Evolutionary conservation across 176 grass and related monocot species (phyloP), one percentile per base, ranked within the genome.

Genomic region (Paspalum notatum): DNA sequence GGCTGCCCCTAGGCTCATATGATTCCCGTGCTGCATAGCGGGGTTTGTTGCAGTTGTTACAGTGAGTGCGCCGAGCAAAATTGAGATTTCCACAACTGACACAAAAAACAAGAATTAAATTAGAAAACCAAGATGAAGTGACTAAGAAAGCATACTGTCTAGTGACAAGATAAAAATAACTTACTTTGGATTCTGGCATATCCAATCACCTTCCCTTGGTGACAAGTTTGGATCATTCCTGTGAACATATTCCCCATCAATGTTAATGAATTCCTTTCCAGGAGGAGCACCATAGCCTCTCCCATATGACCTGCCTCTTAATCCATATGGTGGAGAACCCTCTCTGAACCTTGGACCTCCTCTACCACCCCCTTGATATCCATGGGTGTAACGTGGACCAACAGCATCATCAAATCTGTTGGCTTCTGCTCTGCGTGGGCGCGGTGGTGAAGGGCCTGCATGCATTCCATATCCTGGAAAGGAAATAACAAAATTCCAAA

Each of bases 181-280:
- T 79, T 93, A 99, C 96, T 76, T 84, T 0, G 93, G 86, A 72
- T 93, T 96, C 76, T 93, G 89, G 73, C 93, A 99, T 88, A 96
- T 96, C 91, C 91, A 96, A 75, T 99, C 97, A 27, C 97, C 97
- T 96, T 95, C 97, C 75, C 93, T 90, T 81, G 91, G 97, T 3
- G 93, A 93, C 48, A 96, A 87, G 70, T 99, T 99, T 61, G 97
- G 93, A 72, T 99, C 97, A 88, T 99, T 99, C 82, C 93, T 84
- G 69, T 95, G 92, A 79, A 93, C 91, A 83, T 96, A 96, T 55
- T 93, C 82, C 57, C 90, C 89, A 76, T 91, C 83, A 63, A 84
- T 82, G 48, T 81, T 47, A 68, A 85, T 88, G 41, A 84, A 81
- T 11, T 86, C 87, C 21, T 86, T 84, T 54, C 84, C 84, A 74